Conservation (phyloP, 305 asterid genomes). For the Fraxinus ornus region DNA sequence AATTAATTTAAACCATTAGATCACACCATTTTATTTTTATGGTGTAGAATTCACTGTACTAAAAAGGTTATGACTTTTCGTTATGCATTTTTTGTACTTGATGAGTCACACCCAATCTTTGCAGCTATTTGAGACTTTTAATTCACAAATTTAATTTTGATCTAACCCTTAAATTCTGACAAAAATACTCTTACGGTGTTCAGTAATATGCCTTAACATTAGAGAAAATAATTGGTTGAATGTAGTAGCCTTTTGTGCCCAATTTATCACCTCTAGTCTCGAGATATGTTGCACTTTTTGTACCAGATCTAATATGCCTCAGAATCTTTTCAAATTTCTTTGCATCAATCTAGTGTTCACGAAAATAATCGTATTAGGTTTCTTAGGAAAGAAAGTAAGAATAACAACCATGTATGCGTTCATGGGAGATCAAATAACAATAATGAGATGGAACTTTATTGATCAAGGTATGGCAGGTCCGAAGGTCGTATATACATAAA, state of each 20-base stretch:
- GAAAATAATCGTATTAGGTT: neutral
- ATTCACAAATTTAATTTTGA: neutral
- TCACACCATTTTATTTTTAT: no score
- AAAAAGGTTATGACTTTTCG: no score
- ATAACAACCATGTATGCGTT: neutral
- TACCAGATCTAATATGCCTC: slow-evolving; percentile 56
- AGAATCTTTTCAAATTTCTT: slow-evolving; percentile 78
- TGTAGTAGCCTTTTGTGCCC: slow-evolving; percentile 69
- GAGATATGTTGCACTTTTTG: slow-evolving; percentile 74
- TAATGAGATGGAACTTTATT: neutral
- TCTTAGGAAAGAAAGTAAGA: neutral
- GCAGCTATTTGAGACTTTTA: no score
- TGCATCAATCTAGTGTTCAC: slow-evolving; percentile 49
- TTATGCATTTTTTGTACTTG: no score
- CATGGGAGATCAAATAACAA: neutral
- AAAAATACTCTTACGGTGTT: neutral
- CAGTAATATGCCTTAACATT: slow-evolving; percentile 60
- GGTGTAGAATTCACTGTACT: no score
- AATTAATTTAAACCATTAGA: no score
- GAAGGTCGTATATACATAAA: no score
- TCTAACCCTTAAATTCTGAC: neutral
- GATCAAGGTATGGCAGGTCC: neutral
- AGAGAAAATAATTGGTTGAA: slow-evolving; percentile 84
- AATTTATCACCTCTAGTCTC: slow-evolving; percentile 80
- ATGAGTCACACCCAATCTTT: no score